Conservation (phyloP, 805 yeast species). For the Yarrowia deformans region DNA sequence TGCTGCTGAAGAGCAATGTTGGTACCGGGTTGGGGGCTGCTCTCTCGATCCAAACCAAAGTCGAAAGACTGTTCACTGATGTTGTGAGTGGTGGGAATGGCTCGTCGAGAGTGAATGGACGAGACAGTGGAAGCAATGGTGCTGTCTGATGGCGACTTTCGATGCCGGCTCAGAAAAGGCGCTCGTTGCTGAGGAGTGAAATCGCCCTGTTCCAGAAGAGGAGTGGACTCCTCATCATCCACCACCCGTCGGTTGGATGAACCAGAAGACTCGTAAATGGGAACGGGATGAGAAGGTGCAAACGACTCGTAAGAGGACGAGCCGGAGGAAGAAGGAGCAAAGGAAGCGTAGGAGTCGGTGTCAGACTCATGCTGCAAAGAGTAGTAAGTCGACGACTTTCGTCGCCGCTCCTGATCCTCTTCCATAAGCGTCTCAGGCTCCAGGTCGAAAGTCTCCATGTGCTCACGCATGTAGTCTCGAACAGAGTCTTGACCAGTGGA, state of each 20-base stretch:
- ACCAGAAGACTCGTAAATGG: constrained; percentile 17
- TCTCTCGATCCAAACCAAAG: constrained; percentile 5
- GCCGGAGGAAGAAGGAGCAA: constrained; percentile 30
- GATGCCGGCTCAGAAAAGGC: constrained; percentile 6
- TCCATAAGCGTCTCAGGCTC: neutral
- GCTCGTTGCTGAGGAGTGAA: neutral
- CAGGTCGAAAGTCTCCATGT: neutral
- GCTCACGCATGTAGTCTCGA: constrained; percentile 11
- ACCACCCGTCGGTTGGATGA: neutral
- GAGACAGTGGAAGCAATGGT: constrained; percentile 20
- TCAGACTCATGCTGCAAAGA: constrained; percentile 20
- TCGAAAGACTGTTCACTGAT: constrained; percentile 12
- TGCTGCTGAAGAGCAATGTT: neutral
- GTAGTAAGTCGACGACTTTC: constrained; percentile 17
- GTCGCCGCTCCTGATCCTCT: neutral
- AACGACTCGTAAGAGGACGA: constrained; percentile 36
- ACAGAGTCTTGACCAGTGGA: neutral
- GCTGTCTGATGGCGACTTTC: constrained; percentile 17
- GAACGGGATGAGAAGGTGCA: constrained; percentile 33
- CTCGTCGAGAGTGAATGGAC: constrained; percentile 25
- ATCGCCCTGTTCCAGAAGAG: constrained; percentile 12
- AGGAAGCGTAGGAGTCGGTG: constrained; percentile 19
- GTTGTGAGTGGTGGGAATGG: constrained; percentile 34
- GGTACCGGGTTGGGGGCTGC: constrained; percentile 1
- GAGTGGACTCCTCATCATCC: constrained; percentile 9